Conservation (phyloP, 2,329 filamentous ascomycete genomes). For the Trichoderma sp. region DNA sequence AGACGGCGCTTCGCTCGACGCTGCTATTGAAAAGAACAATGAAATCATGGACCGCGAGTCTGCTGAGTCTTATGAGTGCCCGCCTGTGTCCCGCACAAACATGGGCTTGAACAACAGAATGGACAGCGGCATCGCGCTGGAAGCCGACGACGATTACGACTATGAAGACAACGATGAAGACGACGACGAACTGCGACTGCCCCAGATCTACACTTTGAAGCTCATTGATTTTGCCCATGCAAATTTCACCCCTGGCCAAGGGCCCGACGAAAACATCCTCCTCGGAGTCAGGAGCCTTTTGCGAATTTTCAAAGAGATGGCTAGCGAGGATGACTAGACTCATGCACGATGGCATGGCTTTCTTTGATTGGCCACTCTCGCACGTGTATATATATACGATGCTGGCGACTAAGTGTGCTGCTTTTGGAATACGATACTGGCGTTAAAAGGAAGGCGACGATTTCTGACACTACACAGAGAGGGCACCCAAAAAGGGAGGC, state of each 20-base stretch:
- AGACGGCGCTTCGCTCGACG: slow-evolving; percentile 58
- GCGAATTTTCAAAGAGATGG: slow-evolving; percentile 71
- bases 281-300: slow-evolving; percentile 73
- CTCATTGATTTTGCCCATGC: slow-evolving; percentile 98
- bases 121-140: slow-evolving; percentile 60
- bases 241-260: slow-evolving; percentile 76
- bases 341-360: slow-evolving; percentile 20
- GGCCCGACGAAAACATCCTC: slow-evolving; percentile 83
- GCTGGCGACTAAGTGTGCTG: background rate
- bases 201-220: slow-evolving; percentile 77
- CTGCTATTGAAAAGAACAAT: slow-evolving; percentile 60
- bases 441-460: slow-evolving; percentile 9
- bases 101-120: slow-evolving; percentile 56
- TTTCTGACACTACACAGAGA: background rate
- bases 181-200: slow-evolving; percentile 53
- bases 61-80: slow-evolving; percentile 14
- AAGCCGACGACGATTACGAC: slow-evolving; percentile 47
- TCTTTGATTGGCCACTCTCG: slow-evolving; percentile 12
- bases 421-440: background rate
- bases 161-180: slow-evolving; percentile 50
- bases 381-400: slow-evolving; percentile 4
- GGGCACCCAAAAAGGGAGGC: background rate
- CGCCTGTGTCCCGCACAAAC: slow-evolving; percentile 41
- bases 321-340: slow-evolving; percentile 36
- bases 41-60: slow-evolving; percentile 54